Conservation (phyloP, 1,139 yeast genomes). For the Candida albicans region DNA sequence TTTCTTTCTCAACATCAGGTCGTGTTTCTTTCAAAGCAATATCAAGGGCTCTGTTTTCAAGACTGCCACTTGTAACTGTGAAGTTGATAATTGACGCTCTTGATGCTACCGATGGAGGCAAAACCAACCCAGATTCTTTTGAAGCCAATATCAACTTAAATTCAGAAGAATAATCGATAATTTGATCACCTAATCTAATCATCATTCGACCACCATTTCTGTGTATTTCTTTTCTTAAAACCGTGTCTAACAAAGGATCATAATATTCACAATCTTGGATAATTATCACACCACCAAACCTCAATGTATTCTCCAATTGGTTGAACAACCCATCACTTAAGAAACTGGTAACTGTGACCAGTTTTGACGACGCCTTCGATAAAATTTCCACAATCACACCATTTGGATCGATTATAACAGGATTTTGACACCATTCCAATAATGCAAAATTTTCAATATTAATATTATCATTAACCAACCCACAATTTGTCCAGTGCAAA, state of each 20-base stretch:
- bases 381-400: conserved; percentile 48
- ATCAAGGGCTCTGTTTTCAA: conserved; percentile 65
- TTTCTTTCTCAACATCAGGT: conserved; percentile 67
- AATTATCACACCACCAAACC: conserved; percentile 78
- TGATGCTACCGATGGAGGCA: conserved; percentile 59
- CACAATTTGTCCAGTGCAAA: conserved; percentile 52
- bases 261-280: conserved; percentile 77
- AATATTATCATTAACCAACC: conserved; percentile 58
- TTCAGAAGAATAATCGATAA: conserved; percentile 64
- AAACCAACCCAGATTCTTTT: conserved; percentile 48
- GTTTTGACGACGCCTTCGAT: conserved; percentile 29
- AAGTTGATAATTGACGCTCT: conserved; percentile 69
- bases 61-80: conserved; percentile 64
- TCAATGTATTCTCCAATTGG: conserved; percentile 73
- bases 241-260: conserved; percentile 69
- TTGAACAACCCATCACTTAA: conserved; percentile 66
- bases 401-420: conserved; percentile 76
- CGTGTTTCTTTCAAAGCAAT: conserved; percentile 52
- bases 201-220: conserved; percentile 71
- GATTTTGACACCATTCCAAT: conserved; percentile 39
- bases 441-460: conserved; percentile 70
- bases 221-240: conserved; percentile 61
- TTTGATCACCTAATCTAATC: conserved; percentile 60
- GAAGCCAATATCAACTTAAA: conserved; percentile 66
- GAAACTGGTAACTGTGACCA: conserved; percentile 64